A percentile compares a stretch with the other conserved stretches of the same genome.
Evolutionary conservation across 1,284 basidiomycete genomes (phyloP).

Genomic region (Rhodotorula glutinis): DNA sequence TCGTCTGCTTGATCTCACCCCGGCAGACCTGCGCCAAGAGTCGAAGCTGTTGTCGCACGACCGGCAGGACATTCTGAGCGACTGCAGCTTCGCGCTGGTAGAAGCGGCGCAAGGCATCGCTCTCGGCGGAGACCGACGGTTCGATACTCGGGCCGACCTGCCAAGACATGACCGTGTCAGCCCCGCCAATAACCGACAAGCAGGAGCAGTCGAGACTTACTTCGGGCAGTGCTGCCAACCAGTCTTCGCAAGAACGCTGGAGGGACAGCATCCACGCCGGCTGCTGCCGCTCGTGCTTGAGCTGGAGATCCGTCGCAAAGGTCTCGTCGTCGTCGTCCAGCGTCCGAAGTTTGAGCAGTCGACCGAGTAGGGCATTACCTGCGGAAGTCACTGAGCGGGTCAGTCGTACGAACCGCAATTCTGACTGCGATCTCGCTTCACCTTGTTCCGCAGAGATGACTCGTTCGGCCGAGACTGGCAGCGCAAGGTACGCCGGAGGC

Average conservation of each 20-base stretch:
- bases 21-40: constrained; percentile 80
- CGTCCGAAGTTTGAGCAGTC: constrained; percentile 87
- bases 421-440: constrained; percentile 48
- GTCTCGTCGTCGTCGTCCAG: constrained; percentile 82
- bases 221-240: constrained; percentile 70
- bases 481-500: constrained; percentile 85
- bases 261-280: constrained; percentile 90
- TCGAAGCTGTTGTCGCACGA: constrained; percentile 72
- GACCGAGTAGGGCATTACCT: constrained; percentile 78
- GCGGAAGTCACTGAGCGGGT: constrained; percentile 27
- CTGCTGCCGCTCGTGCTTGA: constrained; percentile 60
- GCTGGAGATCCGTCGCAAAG: constrained; percentile 55
- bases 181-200: too few species aligned
- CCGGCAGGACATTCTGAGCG: constrained; percentile 68
- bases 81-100: constrained; percentile 84
- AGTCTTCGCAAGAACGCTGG: constrained; percentile 73
- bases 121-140: too few species aligned
- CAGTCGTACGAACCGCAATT: background rate
- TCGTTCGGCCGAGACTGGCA: constrained; percentile 83
- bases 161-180: too few species aligned
- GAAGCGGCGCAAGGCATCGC: constrained; percentile 77
- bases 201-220: constrained; percentile 52
- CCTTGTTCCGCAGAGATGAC: constrained; percentile 88
- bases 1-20: constrained; percentile 87
- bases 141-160: too few species aligned